Base-by-base conservation (phyloP, 2,329 filamentous ascomycete genomes). In the Davidsoniella neocaledoniae region DNA sequence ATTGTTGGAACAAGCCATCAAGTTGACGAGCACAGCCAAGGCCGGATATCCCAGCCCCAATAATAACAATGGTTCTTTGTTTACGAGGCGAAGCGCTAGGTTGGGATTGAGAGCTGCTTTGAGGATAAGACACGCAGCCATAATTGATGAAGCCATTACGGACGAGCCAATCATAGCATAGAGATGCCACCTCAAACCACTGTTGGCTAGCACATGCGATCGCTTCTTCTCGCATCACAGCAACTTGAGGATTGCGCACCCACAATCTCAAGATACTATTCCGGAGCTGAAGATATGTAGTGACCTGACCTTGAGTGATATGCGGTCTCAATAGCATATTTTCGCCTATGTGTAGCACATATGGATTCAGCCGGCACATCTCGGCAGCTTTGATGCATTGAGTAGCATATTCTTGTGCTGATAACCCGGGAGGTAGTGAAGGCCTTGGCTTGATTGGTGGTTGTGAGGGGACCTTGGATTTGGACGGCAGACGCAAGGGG, bases 111-210 rank as follows among this genome's bases (percentile, higher is more conserved):
- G 76, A 75, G n/a, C 87, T 67, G 59, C 87, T 14, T 4, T 33
- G 44, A 19, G 48, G 48, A 16, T 48, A 48, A 12, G 36, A 37
- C 2, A 91, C 74, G 62, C 91, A 96, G 14, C 93, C 91, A 62
- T 87, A 95, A 63, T 98, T 98, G 68, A 98, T 94, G 62, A 94
- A 94, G 17, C 91, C 91, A 56, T 83, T 79, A 53, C 90, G 81
- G 50, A 88, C 72, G 16, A 98, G 75, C 90, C 90, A 98, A 63
- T 94, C 80, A 61, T 91, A 93, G 56, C 87, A 91, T 50, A 95
- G 74, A 55, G 79, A 85, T 8, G 91, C 88, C 43, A 90, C 76
- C 53, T 86, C 82, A 63, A 94, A 94, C 79, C 87, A 96, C 49
- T 87, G 79, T 49, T 74, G 72, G 58, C 94, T 87, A 47, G 87